Evolutionary conservation across 768 basidiomycete species (phyloP).

Genomic region (Tylopilus intermedius): DNA sequence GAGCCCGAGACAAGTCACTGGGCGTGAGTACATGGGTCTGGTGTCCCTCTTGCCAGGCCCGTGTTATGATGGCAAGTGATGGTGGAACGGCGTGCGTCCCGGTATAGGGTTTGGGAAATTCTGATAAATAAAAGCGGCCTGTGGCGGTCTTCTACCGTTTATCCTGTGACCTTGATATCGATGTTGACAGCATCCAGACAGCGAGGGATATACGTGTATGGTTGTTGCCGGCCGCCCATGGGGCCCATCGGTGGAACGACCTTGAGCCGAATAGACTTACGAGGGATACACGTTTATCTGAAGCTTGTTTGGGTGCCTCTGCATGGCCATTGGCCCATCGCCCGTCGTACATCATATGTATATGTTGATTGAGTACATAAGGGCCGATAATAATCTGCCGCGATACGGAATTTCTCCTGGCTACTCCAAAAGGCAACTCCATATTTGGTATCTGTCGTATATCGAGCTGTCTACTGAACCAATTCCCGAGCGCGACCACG

Average conservation of each 20-base stretch:
- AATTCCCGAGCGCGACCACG: slow-evolving; percentile 1
- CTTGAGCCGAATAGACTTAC: neutral
- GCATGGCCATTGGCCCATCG: slow-evolving; percentile 3
- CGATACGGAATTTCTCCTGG: slow-evolving; percentile 25
- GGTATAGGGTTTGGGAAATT: slow-evolving; percentile 11
- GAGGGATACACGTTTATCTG: neutral
- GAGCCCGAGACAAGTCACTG: slow-evolving; percentile 7
- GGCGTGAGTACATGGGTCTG: neutral
- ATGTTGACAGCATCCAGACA: neutral
- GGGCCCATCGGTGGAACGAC: neutral
- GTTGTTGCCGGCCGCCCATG: neutral
- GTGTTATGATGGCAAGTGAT: slow-evolving; percentile 3
- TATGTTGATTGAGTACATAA: slow-evolving; percentile 23
- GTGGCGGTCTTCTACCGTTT: slow-evolving; percentile 5
- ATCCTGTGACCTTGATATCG: slow-evolving; percentile 1
- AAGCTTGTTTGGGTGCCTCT: neutral
- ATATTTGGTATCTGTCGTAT: slow-evolving; percentile 17
- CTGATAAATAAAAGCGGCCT: slow-evolving; percentile 8
- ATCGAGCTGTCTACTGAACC: neutral
- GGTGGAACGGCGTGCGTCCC: slow-evolving; percentile 2
- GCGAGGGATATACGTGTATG: neutral
- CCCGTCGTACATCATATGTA: slow-evolving; percentile 5
- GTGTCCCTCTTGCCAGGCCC: neutral
- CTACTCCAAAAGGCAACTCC: slow-evolving; percentile 25
- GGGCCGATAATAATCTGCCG: slow-evolving; percentile 24